Evolutionary conservation across 306 rosid species (phyloP).

Genomic region (Sechiopsis laciniata): DNA sequence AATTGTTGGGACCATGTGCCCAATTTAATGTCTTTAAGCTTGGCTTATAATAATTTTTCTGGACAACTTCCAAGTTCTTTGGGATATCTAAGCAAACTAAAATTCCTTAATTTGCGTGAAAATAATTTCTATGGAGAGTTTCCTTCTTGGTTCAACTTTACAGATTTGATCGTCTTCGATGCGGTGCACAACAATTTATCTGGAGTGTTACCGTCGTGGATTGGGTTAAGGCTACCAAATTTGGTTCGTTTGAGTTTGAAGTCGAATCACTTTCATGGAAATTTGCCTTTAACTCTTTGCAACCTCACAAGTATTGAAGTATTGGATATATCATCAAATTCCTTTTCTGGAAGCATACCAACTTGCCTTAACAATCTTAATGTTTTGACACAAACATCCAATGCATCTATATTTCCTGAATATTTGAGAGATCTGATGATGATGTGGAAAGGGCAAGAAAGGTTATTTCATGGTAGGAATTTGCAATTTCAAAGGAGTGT

Average conservation of each 20-base stretch:
- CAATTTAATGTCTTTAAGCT: neutral
- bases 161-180: neutral
- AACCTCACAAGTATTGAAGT: neutral
- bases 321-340: neutral
- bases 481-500: neutral
- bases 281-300: neutral
- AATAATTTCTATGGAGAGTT: neutral
- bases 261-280: neutral
- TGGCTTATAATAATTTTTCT: neutral
- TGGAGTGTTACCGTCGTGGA: neutral
- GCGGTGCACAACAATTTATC: neutral
- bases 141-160: neutral
- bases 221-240: neutral
- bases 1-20: neutral
- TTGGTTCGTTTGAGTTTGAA: neutral
- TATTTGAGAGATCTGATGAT: too few species aligned
- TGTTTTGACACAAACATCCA: too few species aligned
- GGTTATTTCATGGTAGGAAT: too few species aligned
- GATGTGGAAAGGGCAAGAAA: neutral
- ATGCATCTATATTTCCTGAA: too few species aligned
- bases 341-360: neutral
- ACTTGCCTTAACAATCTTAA: neutral
- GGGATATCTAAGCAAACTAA: neutral
- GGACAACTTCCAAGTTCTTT: neutral
- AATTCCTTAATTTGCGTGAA: neutral